Base-by-base conservation (phyloP, 2,329 filamentous ascomycete genomes). In the Fusarium sp. region DNA sequence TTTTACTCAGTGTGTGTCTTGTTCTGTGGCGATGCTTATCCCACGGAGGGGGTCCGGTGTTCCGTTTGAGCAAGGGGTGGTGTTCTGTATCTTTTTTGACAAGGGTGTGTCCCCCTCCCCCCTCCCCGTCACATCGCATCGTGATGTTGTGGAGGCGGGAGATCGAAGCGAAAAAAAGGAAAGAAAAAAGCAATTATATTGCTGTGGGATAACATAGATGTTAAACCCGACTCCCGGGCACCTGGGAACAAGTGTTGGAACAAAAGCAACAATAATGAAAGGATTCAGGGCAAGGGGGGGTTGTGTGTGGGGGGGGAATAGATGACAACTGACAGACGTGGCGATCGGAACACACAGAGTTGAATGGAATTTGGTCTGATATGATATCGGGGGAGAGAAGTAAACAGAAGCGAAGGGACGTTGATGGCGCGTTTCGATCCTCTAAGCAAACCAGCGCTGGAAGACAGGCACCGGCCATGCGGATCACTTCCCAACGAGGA, bases 161-260 rank as follows among this genome's bases (percentile, higher is more conserved):
- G 76, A 78, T 77, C 74, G 72, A 74, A 69, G 64, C 34, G 58
- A 73, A 71, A 73, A 62, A 76, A 76, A 69, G 39, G 64, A 52
- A 20, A 63, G 54, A 58, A 61, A 68, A 78, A 77, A 75, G 66
- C 63, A 72, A 74, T 41, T 57, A 43, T 65, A 43, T 65, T 65
- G 54, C 34, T 63, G 60, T 63, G 39, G 66, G 37, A 43, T 23
- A 2, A 43, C 62, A 10, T 6, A 66, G 43, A 57, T 41, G 32
- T 37, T 20, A 60, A 8, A 34, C 52, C 50, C 32, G 67, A 66
- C 32, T 68, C 54, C 61, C 54, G 64, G 64, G 65, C 62, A 64
- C 64, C 73, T 75, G 68, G 66, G 52, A 70, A 61, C 37, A 25
- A 18, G 39, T 60, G 39, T 56, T 43, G 1, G 20, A 32, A 52